Conservation (phyloP, 2,329 filamentous ascomycete species). For the Fusarium graminum region DNA sequence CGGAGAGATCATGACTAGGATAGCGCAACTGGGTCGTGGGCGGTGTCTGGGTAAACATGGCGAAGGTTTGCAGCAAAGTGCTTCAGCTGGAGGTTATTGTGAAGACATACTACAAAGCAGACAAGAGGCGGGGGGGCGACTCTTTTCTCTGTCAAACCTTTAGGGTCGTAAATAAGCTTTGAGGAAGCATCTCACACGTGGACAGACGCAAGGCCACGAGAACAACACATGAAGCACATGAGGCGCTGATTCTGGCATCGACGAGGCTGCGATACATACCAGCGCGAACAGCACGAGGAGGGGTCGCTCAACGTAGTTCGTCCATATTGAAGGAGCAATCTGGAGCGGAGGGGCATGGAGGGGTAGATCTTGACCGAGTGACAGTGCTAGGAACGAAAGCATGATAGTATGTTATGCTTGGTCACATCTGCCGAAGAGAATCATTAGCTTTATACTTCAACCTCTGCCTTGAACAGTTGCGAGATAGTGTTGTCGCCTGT, state of each 20-base stretch:
- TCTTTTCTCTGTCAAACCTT: conserved; percentile 45
- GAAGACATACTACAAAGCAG: background rate
- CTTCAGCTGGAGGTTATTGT: conserved; percentile 4
- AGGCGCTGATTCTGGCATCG: conserved; percentile 19
- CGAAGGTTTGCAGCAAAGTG: conserved; percentile 18
- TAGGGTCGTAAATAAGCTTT: conserved; percentile 4
- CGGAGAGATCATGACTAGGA: conserved; percentile 56
- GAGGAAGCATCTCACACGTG: conserved; percentile 49
- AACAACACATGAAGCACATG: conserved; percentile 41
- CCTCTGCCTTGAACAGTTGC: background rate
- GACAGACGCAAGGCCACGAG: conserved; percentile 26
- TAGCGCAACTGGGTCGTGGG: conserved; percentile 19
- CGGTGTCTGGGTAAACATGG: conserved; percentile 33
- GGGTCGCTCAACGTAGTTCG: conserved; percentile 50
- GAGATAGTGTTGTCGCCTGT: background rate
- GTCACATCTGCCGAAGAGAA: background rate
- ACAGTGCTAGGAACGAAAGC: conserved; percentile 24
- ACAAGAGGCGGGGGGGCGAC: conserved; percentile 31
- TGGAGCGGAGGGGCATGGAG: conserved; percentile 49
- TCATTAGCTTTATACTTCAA: background rate
- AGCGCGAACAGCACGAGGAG: conserved; percentile 50
- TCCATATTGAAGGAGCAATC: conserved; percentile 37
- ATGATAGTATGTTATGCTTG: conserved; percentile 25
- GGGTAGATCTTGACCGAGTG: conserved; percentile 44
- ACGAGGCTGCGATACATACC: conserved; percentile 46